Evolutionary conservation across 2,329 filamentous ascomycete species (phyloP).

Genomic region (Alternaria burnsii): DNA sequence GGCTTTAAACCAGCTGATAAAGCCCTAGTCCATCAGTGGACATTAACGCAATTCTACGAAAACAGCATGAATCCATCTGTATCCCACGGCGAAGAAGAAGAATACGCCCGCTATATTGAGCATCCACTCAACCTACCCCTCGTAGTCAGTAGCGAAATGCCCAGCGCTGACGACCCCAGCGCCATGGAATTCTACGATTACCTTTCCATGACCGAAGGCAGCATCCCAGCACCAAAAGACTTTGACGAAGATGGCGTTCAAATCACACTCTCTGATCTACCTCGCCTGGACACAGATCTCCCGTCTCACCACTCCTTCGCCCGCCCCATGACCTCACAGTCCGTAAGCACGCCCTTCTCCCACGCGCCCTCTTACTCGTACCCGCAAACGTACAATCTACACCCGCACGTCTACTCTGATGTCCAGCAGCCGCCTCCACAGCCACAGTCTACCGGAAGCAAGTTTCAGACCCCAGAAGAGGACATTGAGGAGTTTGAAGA

Average conservation of each 20-base stretch:
- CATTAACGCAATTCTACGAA: constrained; percentile 83
- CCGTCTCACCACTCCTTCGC: constrained; percentile 38
- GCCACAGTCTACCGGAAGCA: constrained; percentile 23
- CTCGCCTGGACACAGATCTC: constrained; percentile 34
- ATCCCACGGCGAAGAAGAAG: constrained; percentile 76
- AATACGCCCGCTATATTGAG: constrained; percentile 86
- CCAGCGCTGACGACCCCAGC: constrained; percentile 57
- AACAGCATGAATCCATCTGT: constrained; percentile 88
- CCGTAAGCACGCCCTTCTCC: constrained; percentile 44
- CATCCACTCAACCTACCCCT: constrained; percentile 91
- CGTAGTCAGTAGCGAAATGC: constrained; percentile 74
- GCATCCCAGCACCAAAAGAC: constrained; percentile 24
- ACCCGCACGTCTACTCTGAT: constrained; percentile 26
- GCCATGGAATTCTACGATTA: constrained; percentile 81
- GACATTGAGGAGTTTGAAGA: constrained; percentile 78
- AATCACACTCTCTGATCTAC: constrained; percentile 23
- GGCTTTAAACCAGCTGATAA: constrained; percentile 71
- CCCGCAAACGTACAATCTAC: constrained; percentile 26
- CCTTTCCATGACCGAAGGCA: constrained; percentile 63
- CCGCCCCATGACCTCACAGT: constrained; percentile 40
- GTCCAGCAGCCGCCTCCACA: constrained; percentile 9
- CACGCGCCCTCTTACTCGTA: constrained; percentile 40
- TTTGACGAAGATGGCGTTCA: constrained; percentile 28
- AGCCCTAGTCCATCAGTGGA: constrained; percentile 84
- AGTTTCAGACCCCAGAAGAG: constrained; percentile 65